Percentiles rank a stretch among this genome's conserved stretches.
Evolutionary conservation across 2,329 filamentous ascomycete genomes (phyloP).

Genomic region (Fonsecaea monophora): DNA sequence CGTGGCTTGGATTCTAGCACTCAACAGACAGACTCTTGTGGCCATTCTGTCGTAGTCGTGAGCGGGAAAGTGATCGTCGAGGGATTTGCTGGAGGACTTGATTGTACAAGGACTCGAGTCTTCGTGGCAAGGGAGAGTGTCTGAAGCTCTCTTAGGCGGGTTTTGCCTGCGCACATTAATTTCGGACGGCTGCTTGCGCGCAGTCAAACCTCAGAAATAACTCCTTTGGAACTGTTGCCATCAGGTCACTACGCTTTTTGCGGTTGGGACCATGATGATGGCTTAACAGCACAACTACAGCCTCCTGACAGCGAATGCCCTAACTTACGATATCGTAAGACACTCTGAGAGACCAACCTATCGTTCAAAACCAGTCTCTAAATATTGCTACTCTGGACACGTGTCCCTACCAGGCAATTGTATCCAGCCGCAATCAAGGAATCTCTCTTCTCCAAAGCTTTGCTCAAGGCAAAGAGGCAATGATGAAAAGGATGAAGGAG

Average conservation of each 20-base stretch:
- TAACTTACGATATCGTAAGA: not conserved
- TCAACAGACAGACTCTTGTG: not conserved
- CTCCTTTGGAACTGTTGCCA: not conserved
- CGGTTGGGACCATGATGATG: not conserved
- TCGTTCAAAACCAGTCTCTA: not conserved
- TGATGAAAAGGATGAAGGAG: slow-evolving; percentile 41
- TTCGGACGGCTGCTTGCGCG: not conserved
- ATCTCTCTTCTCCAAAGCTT: slow-evolving; percentile 40
- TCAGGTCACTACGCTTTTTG: not conserved
- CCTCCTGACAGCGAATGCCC: not conserved
- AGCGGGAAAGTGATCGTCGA: not conserved
- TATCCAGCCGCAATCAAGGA: not conserved
- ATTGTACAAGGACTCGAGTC: not conserved
- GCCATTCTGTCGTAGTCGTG: not conserved
- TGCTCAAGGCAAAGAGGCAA: slow-evolving; percentile 35
- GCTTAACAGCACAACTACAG: not conserved
- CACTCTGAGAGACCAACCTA: not conserved
- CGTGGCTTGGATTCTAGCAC: not conserved
- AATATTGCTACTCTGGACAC: not conserved
- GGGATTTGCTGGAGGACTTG: not conserved
- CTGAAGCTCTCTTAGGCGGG: not conserved
- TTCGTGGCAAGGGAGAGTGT: not conserved
- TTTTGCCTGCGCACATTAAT: not conserved
- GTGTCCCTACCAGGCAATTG: too few species aligned
- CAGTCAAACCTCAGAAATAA: not conserved